Evolutionary conservation across 345 rosid genomes (phyloP), one percentile per base, ranked within the genome.

Genomic region (Mercurialis annua): DNA sequence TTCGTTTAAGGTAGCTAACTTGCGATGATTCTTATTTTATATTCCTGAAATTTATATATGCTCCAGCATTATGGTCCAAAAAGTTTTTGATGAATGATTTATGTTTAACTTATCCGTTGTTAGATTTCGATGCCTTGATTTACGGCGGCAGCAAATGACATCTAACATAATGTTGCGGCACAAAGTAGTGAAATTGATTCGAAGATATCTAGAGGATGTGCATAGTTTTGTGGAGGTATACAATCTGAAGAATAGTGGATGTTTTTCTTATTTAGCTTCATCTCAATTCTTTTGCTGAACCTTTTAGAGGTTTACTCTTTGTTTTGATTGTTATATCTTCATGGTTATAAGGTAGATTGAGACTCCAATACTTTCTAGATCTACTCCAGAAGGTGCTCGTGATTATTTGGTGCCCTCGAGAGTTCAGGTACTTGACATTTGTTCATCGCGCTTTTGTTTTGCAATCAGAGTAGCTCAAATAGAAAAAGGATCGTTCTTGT

Each of bases 321-420:
- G 36, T 75, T 73, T 70, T 82, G 65, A 76, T 84, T 54, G 65
- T 78, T 68, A 80, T 77, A 24, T 84, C 75, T 79, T 80, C 71
- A 50, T 81, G 76, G 66, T 73, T 81, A 54, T 78, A 79, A 83
- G 84, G 78, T 78, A 94, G 99, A 91, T 94, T 82, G 99, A 91
- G 84, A 94, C 99, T 68, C 99, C 99, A 61, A 77, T 91, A 66
- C 96, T 94, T 54, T 86, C 95, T 47, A 89, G 93, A 80, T 94
- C 98, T 26, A 94, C 99, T 72, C 99, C 99, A 40, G 96, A 91
- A 85, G 97, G 97, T 59, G 99, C 99, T 21, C 84, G 96, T 43
- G 97, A 94, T 82, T 94, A 89, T 80, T 77, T 94, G 77, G 99
- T 94, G 11, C 99, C 99, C 63, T 91, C 96, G 21, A 89, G 96